These are phyloP conservation scores for Colletotrichum sp. DNA, from an alignment of 2,329 filamentous ascomycete species.

Conservation along the genomic window DNA sequence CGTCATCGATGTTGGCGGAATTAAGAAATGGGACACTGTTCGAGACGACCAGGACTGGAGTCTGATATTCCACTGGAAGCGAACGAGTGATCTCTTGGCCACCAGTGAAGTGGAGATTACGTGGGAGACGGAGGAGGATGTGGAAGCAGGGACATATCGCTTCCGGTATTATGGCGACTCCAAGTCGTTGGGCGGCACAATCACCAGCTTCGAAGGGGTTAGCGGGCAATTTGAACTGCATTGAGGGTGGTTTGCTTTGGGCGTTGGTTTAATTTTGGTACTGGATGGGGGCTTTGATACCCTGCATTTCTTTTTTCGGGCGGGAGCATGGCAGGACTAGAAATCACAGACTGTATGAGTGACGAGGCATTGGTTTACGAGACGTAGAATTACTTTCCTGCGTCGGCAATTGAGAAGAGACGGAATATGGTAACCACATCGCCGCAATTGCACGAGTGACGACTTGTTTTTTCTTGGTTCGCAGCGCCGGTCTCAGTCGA, in stretches of 20 bases:
- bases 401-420: not conserved
- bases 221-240: constrained; percentile 56
- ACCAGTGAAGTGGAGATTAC: constrained; percentile 77
- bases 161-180: constrained; percentile 83
- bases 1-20: constrained; percentile 29
- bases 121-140: constrained; percentile 77
- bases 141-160: constrained; percentile 70
- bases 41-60: constrained; percentile 85
- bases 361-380: not conserved
- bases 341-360: not conserved
- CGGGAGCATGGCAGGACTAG: not conserved
- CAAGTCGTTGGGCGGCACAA: constrained; percentile 67
- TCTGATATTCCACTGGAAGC: constrained; percentile 79
- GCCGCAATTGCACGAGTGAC: not conserved
- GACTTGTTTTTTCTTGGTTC: not conserved
- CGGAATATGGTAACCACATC: not conserved
- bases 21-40: constrained; percentile 65
- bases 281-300: not conserved
- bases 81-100: constrained; percentile 72
- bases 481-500: not conserved
- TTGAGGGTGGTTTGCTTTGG: not conserved
- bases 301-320: not conserved
- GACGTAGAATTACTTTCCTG: not conserved
- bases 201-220: constrained; percentile 72
- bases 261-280: not conserved